These are phyloP conservation scores for Populus simonii DNA, from an alignment of 345 rosid genomes.

Conservation along the genomic window DNA sequence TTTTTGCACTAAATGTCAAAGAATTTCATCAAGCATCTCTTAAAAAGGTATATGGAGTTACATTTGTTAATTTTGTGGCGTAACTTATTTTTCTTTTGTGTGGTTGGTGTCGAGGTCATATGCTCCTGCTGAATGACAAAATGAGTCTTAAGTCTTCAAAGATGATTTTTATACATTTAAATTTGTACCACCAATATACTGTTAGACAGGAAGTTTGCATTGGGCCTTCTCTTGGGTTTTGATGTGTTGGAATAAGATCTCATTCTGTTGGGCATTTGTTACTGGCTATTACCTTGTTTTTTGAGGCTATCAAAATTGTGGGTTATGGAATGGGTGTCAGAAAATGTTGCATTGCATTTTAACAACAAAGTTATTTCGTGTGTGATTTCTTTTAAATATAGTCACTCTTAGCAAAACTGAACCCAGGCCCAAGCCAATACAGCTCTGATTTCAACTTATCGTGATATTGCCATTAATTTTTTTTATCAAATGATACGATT, in stretches of 20 bases:
- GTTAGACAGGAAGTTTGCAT: not conserved
- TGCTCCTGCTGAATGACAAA: not conserved
- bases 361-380: not conserved
- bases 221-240: not conserved
- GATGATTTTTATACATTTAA: not conserved
- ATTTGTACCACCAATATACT: not conserved
- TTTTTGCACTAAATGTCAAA: not conserved
- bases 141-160: too few species aligned
- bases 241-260: not conserved
- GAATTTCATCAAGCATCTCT: not conserved
- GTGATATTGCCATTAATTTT: not conserved
- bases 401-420: not conserved
- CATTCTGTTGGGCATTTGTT: not conserved
- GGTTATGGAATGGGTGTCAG: not conserved
- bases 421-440: not conserved
- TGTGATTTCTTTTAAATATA: not conserved
- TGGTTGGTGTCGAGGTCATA: not conserved
- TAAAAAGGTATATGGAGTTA: not conserved
- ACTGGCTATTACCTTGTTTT: not conserved
- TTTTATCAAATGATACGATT: too few species aligned
- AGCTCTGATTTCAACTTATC: not conserved
- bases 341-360: not conserved
- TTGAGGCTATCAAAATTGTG: not conserved
- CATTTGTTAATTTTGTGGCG: not conserved
- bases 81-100: not conserved